Conservation (phyloP, 2,329 filamentous ascomycete genomes). For the Diaporthe humulicola region DNA sequence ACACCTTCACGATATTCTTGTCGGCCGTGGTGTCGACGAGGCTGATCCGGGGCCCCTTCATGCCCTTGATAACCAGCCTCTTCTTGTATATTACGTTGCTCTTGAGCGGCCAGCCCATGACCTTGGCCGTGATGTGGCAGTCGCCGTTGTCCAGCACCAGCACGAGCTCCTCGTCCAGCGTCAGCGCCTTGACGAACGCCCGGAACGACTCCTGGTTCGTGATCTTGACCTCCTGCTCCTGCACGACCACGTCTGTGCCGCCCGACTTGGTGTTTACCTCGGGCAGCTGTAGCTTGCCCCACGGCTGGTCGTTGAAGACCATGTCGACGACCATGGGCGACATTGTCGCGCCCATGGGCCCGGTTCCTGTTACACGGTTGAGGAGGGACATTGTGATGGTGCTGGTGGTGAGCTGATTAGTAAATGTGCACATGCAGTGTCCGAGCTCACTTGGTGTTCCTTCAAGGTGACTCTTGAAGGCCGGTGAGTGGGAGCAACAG, state of each 20-base stretch:
- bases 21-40: conserved; percentile 43
- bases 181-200: conserved; percentile 49
- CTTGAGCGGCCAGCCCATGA: conserved; percentile 43
- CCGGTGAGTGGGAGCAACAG: not conserved
- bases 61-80: conserved; percentile 46
- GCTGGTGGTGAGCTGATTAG: conserved; percentile 41
- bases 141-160: conserved; percentile 48
- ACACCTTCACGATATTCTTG: conserved; percentile 44
- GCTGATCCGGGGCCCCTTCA: conserved; percentile 45
- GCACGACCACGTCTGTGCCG: conserved; percentile 46
- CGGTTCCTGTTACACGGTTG: conserved; percentile 48
- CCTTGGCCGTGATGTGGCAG: conserved; percentile 45
- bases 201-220: conserved; percentile 46
- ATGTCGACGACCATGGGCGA: conserved; percentile 48
- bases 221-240: conserved; percentile 48
- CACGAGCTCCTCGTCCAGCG: conserved; percentile 46
- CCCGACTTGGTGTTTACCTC: conserved; percentile 47
- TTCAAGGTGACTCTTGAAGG: not conserved
- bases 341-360: conserved; percentile 49
- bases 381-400: conserved; percentile 49
- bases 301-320: conserved; percentile 47
- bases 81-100: conserved; percentile 46
- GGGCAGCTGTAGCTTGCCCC: conserved; percentile 50
- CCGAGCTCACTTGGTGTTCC: not conserved
- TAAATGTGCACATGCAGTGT: not conserved